These are phyloP conservation scores for Ogataea trehaloabstinens DNA, from an alignment of 805 yeast species.

Conservation along the genomic window DNA sequence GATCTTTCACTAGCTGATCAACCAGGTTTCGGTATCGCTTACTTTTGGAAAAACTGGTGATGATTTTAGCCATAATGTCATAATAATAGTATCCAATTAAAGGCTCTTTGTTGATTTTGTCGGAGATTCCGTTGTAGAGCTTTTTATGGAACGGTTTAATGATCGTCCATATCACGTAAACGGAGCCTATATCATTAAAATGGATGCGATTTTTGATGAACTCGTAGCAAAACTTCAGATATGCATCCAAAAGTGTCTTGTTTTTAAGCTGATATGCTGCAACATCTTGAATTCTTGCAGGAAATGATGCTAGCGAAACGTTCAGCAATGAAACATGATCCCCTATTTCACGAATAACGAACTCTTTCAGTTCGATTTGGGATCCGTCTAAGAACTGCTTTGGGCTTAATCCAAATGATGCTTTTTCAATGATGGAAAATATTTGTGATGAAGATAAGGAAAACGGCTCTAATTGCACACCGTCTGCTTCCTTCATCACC, in stretches of 20 bases:
- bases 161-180: conserved; percentile 27
- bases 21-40: conserved; percentile 28
- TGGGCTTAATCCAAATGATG: conserved; percentile 5
- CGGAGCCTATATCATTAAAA: conserved; percentile 26
- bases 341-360: conserved; percentile 14
- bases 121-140: conserved; percentile 22
- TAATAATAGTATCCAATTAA: conserved; percentile 30
- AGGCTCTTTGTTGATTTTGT: conserved; percentile 25
- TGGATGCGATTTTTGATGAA: conserved; percentile 24
- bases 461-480: conserved; percentile 4
- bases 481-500: conserved; percentile 7
- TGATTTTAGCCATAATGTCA: conserved; percentile 24
- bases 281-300: background rate
- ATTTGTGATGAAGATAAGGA: conserved; percentile 11
- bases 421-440: conserved; percentile 9
- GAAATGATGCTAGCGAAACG: background rate
- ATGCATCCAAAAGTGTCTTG: conserved; percentile 18
- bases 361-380: conserved; percentile 1
- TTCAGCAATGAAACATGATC: conserved; percentile 5
- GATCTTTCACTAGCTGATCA: conserved; percentile 22
- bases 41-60: conserved; percentile 29
- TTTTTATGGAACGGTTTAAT: conserved; percentile 31
- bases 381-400: background rate
- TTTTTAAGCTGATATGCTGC: background rate
- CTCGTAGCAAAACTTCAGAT: conserved; percentile 28